These are phyloP conservation scores for Rhododendron williamsianum DNA, from an alignment of 148 eudicot genomes.

Conservation along the genomic window DNA sequence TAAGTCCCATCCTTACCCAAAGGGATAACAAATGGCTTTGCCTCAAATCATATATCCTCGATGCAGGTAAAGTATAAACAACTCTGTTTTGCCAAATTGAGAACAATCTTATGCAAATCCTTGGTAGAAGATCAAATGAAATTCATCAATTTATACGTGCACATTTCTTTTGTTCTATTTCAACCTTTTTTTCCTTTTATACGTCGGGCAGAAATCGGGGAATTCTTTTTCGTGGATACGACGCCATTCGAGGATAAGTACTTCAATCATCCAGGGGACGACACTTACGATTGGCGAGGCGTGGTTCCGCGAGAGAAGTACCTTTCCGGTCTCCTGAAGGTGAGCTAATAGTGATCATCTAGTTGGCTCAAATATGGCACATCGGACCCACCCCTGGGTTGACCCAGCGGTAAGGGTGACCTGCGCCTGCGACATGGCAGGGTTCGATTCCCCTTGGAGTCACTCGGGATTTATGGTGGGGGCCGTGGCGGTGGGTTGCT, in stretches of 20 bases:
- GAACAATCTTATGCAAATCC: not conserved
- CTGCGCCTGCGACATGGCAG: too few relatives aligned
- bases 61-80: conserved; percentile 28
- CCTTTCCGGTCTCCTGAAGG: conserved; percentile 14
- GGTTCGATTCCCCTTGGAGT: too few relatives aligned
- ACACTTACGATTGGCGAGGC: conserved; percentile 60
- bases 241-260: conserved; percentile 56
- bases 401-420: too few relatives aligned
- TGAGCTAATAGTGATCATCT: not conserved
- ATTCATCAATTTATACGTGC: not conserved
- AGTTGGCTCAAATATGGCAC: too few relatives aligned
- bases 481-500: too few relatives aligned
- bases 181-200: not conserved
- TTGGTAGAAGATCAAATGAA: not conserved
- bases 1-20: conserved; percentile 44
- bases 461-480: too few relatives aligned
- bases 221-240: conserved; percentile 67
- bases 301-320: conserved; percentile 35
- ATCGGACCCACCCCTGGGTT: too few relatives aligned
- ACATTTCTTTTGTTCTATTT: not conserved
- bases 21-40: conserved; percentile 72
- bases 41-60: conserved; percentile 55
- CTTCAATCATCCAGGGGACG: conserved; percentile 27
- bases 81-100: not conserved
- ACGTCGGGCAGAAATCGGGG: conserved; percentile 43